Evolutionary conservation across 2,329 filamentous ascomycete species (phyloP).

Genomic region (Biscogniauxia mediterranea): DNA sequence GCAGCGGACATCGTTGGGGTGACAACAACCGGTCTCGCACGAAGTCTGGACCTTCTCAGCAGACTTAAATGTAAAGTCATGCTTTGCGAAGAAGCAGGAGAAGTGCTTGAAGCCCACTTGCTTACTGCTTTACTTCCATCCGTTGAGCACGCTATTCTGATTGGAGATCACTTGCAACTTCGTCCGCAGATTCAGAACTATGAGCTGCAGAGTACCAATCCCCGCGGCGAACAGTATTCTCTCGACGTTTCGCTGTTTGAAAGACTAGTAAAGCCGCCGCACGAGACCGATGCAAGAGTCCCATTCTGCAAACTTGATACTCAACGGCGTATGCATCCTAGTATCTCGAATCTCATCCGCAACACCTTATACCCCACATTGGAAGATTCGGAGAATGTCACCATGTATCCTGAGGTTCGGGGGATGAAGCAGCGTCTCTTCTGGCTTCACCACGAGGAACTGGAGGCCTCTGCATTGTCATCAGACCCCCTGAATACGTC

Average conservation of each 20-base stretch:
- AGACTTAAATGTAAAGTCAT: constrained; percentile 54
- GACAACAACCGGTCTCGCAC: constrained; percentile 59
- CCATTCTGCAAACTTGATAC: constrained; percentile 41
- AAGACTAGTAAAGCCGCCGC: constrained; percentile 42
- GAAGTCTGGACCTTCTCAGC: constrained; percentile 47
- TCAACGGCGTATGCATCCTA: constrained; percentile 60
- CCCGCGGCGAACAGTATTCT: constrained; percentile 46
- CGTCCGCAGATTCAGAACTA: constrained; percentile 58
- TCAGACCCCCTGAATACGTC: constrained; percentile 38
- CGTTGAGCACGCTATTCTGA: constrained; percentile 60
- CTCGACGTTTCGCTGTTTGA: constrained; percentile 64
- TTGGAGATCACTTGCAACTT: constrained; percentile 63
- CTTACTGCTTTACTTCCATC: constrained; percentile 58
- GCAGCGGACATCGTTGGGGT: constrained; percentile 52
- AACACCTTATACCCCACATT: constrained; percentile 52
- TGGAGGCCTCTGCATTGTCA: constrained; percentile 28
- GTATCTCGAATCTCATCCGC: constrained; percentile 52
- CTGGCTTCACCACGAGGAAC: constrained; percentile 55
- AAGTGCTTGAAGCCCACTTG: constrained; percentile 64
- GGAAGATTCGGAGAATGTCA: constrained; percentile 41
- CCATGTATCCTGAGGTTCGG: constrained; percentile 40
- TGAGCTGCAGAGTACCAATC: constrained; percentile 50
- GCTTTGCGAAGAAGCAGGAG: constrained; percentile 67
- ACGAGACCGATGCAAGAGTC: constrained; percentile 21
- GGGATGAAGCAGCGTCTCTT: constrained; percentile 50